A percentile compares a stretch with the other conserved stretches of the same genome.
Conservation (phyloP, 257 asterid genomes). For the Solanum phureja region DNA sequence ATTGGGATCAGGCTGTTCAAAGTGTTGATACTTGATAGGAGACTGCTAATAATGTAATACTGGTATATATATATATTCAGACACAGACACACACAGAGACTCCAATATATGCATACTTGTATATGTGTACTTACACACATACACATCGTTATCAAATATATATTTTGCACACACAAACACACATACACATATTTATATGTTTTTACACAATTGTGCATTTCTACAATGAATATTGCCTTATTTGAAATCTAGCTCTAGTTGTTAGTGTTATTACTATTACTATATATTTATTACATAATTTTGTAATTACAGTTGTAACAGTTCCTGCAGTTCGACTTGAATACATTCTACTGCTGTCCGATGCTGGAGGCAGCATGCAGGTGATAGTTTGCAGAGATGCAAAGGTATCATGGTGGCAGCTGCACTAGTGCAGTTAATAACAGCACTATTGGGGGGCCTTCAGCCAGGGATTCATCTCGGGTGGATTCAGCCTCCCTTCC, state of each 20-base stretch:
- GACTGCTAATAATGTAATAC: neutral
- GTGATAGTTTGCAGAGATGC: conserved; percentile 88
- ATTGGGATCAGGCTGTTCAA: neutral
- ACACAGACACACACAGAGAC: neutral
- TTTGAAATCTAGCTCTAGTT: neutral
- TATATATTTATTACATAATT: neutral
- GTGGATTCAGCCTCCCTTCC: conserved; percentile 54
- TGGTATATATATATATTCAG: neutral
- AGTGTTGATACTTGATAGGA: neutral
- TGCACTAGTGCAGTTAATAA: conserved; percentile 98
- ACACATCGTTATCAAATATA: neutral
- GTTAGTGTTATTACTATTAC: neutral
- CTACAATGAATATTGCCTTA: neutral
- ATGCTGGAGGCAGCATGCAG: conserved; percentile 99
- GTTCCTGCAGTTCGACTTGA: conserved; percentile 25
- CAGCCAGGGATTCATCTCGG: conserved; percentile 76
- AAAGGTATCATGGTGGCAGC: conserved; percentile 92
- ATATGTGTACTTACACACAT: neutral
- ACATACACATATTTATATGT: neutral
- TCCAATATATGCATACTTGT: neutral
- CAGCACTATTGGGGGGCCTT: conserved; percentile 56
- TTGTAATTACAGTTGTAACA: neutral
- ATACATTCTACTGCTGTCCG: conserved; percentile 38
- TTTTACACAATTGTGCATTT: neutral
- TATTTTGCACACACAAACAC: neutral